Percentiles rank a stretch among this genome's conserved stretches.
Conservation (phyloP, 2,329 filamentous ascomycete genomes). For the Ascochyta lentis region DNA sequence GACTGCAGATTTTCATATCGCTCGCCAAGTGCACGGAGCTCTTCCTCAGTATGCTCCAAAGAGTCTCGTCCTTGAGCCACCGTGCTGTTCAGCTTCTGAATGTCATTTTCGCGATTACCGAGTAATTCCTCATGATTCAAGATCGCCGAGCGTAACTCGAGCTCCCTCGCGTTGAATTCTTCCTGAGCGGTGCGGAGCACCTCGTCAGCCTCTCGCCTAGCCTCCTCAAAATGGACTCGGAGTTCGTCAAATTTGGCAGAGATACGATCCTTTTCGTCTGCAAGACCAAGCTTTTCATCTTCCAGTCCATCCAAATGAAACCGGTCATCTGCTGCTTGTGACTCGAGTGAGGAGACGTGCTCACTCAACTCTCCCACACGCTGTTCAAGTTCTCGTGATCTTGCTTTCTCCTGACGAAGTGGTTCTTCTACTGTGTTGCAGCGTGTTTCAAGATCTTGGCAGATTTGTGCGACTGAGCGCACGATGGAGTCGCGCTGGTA, state of each 20-base stretch:
- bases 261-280: slow-evolving; percentile 42
- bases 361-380: slow-evolving; percentile 42
- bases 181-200: slow-evolving; percentile 30
- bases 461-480: slow-evolving; percentile 59
- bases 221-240: slow-evolving; percentile 48
- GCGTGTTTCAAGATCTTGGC: slow-evolving; percentile 62
- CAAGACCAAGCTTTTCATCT: slow-evolving; percentile 48
- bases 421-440: slow-evolving; percentile 64
- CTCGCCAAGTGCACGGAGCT: slow-evolving; percentile 15
- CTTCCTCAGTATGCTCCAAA: slow-evolving; percentile 19
- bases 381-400: slow-evolving; percentile 41
- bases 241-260: slow-evolving; percentile 38
- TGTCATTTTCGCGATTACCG: slow-evolving; percentile 8
- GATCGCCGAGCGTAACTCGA: slow-evolving; percentile 40
- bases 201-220: slow-evolving; percentile 43
- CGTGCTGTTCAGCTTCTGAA: slow-evolving; percentile 17
- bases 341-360: slow-evolving; percentile 46
- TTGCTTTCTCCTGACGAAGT: slow-evolving; percentile 54
- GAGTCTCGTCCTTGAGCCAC: slow-evolving; percentile 14
- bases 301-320: slow-evolving; percentile 47
- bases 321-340: slow-evolving; percentile 30
- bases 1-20: slow-evolving; percentile 44
- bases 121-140: slow-evolving; percentile 27
- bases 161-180: slow-evolving; percentile 43
- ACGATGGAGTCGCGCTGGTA: slow-evolving; percentile 57